Percentiles rank a stretch among this genome's conserved stretches.
phyloP scores from a whole-genome alignment of 345 rosid genomes.

The Lumnitzera littorea region DNA sequence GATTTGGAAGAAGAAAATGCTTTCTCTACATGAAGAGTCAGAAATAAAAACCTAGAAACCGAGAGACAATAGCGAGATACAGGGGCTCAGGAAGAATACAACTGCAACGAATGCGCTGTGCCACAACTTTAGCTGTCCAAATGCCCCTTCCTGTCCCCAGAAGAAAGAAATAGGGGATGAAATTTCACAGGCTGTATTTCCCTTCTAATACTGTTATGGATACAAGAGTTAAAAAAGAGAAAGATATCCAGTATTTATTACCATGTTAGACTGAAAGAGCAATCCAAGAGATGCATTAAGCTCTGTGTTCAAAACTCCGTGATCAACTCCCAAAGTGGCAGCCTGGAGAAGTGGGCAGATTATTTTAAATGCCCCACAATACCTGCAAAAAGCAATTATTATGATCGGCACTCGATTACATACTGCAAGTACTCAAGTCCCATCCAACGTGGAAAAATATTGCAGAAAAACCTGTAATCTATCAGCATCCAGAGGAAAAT shows the following conservation, averaged over 20 bases:
- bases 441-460: not conserved
- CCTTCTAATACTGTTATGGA: not conserved
- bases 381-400: constrained; percentile 1
- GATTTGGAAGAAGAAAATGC: constrained; percentile 23
- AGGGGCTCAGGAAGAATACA: constrained; percentile 69
- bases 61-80: constrained; percentile 47
- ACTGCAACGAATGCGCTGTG: constrained; percentile 72
- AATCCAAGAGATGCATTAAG: constrained; percentile 76
- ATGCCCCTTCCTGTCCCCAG: constrained; percentile 74
- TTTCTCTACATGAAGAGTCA: constrained; percentile 58
- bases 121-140: constrained; percentile 93
- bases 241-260: constrained; percentile 7
- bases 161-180: not conserved
- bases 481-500: constrained; percentile 73
- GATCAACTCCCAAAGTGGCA: constrained; percentile 72
- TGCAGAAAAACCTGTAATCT: constrained; percentile 40
- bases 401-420: no score
- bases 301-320: constrained; percentile 78
- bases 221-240: not conserved
- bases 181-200: constrained; percentile 1
- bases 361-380: constrained; percentile 50
- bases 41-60: constrained; percentile 35
- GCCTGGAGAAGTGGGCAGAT: constrained; percentile 77
- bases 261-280: constrained; percentile 78
- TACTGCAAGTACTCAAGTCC: not conserved